Evolutionary conservation across 1,284 basidiomycete species (phyloP), one percentile per base, ranked within the genome.

Genomic region (Sutorius eximius): DNA sequence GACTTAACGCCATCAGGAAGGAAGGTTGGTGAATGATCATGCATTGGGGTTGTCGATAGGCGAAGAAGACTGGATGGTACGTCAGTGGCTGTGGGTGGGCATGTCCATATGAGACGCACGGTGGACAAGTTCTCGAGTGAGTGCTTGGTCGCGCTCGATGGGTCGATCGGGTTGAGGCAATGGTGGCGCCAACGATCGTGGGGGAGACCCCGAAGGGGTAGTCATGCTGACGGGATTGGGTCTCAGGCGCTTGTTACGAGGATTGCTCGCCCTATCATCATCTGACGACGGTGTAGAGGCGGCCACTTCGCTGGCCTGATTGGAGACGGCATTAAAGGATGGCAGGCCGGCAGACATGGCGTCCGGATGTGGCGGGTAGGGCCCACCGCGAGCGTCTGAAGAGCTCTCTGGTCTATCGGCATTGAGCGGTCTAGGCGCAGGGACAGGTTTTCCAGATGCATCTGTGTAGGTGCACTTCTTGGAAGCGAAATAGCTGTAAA

Each of bases 381-480:
- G 52, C 0, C 47, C 59, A 24, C 58, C 47, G 34, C 58, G 65
- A 40, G 51, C 30, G 36, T 62, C 66, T 11, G 65, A 41, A 27
- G 67, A 61, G 22, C 49, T 33, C 22, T 71, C 63, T 45, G 56
- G 54, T 30, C 58, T 54, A 43, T 71, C 65, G 8, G 63, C 46
- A 53, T 64, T 69, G 44, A 64, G 60, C 15, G 70, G 71, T 52
- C 80, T 76, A 45, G 87, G 89, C 11, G 87, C 87, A 33, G 89
- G 85, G 10, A 91, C 89, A 16, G 83, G 78, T 43, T 86, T 84
- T 32, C 89, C 89, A 38, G 83, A 79, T n/a, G 86, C 77, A 61
- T 91, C 89, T 8, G 88, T 91, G 68, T 91, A 91, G 2, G 84
- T 83, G 71, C 89, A 91, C 38, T 81, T 75, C 72, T 91, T 91